Conservation (phyloP, 106 monocot species). For the Dendrobium catenatum region DNA sequence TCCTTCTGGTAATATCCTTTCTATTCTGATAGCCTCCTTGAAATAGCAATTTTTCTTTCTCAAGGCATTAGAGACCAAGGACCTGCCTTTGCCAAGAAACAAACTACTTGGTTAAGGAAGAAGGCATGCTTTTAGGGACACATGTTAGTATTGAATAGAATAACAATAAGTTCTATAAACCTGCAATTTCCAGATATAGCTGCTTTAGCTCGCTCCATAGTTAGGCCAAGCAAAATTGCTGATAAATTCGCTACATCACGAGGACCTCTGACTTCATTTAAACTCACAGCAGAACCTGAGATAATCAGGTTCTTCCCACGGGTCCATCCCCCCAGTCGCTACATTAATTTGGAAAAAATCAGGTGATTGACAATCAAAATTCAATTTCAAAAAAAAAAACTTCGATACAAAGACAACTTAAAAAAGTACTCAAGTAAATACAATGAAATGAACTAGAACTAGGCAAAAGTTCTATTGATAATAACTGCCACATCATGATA, state of each 20-base stretch:
- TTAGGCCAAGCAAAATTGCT: slow-evolving; percentile 60
- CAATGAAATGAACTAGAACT: neutral
- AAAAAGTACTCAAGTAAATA: neutral
- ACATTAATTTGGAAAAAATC: neutral
- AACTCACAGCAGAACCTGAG: slow-evolving; percentile 66
- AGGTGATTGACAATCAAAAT: neutral
- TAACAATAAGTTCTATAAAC: slow-evolving; percentile 17
- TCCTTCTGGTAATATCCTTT: slow-evolving; percentile 44
- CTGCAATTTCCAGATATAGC: slow-evolving; percentile 77
- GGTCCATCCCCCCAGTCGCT: slow-evolving; percentile 78
- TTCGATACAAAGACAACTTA: neutral
- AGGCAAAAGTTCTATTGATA: neutral
- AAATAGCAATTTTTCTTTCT: slow-evolving; percentile 66
- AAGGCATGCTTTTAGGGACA: neutral
- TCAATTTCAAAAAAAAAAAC: neutral
- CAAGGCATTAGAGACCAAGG: slow-evolving; percentile 48
- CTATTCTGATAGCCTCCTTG: slow-evolving; percentile 74
- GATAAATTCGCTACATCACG: slow-evolving; percentile 69
- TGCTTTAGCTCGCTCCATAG: slow-evolving; percentile 69
- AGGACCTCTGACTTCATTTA: slow-evolving; percentile 79
- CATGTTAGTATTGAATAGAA: neutral
- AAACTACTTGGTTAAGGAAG: neutral
- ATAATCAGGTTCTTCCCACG: slow-evolving; percentile 82
- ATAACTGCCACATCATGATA: neutral
- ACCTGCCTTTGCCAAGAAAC: slow-evolving; percentile 26